Evolutionary conservation across 352 stramenopile species (phyloP).

Genomic region (Pythium monospermum): DNA sequence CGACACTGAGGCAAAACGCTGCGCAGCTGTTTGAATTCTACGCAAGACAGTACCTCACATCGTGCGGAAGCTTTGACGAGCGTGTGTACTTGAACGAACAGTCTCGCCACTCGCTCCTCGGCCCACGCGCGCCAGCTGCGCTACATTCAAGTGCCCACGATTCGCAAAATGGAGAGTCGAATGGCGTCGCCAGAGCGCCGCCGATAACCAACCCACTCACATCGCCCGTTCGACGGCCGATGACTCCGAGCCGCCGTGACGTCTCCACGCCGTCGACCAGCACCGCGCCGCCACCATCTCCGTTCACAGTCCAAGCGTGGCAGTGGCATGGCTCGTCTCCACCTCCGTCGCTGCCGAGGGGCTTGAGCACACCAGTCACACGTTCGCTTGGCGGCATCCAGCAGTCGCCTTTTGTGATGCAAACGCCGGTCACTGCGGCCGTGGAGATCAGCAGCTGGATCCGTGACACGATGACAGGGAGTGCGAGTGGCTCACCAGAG

Average conservation of each 20-base stretch:
- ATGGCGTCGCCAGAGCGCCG: too few species aligned
- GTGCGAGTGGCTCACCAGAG: conserved; percentile 5
- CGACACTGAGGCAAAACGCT: conserved; percentile 17
- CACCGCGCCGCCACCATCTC: conserved; percentile 26
- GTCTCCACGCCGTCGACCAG: conserved; percentile 10
- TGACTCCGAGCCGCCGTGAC: conserved; percentile 19
- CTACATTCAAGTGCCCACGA: not conserved
- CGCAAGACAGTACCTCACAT: conserved; percentile 9
- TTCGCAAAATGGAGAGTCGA: conserved; percentile 10
- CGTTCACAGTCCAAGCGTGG: conserved; percentile 53
- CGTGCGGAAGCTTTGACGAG: conserved; percentile 25
- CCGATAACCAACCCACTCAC: conserved; percentile 14
- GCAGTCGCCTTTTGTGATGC: conserved; percentile 41
- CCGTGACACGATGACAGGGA: conserved; percentile 41
- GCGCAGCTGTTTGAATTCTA: conserved; percentile 24
- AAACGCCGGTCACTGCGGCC: conserved; percentile 71
- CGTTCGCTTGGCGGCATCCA: conserved; percentile 15
- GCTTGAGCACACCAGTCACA: conserved; percentile 26
- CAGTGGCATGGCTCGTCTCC: conserved; percentile 66
- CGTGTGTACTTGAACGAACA: conserved; percentile 30
- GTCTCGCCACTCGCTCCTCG: conserved; percentile 25
- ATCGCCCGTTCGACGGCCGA: conserved; percentile 12
- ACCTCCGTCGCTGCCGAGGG: conserved; percentile 27
- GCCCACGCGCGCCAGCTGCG: conserved; percentile 11
- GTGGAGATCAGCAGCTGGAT: conserved; percentile 84